Conservation (phyloP, 2,329 filamentous ascomycete species). For the Akanthomyces dipterigenus region DNA sequence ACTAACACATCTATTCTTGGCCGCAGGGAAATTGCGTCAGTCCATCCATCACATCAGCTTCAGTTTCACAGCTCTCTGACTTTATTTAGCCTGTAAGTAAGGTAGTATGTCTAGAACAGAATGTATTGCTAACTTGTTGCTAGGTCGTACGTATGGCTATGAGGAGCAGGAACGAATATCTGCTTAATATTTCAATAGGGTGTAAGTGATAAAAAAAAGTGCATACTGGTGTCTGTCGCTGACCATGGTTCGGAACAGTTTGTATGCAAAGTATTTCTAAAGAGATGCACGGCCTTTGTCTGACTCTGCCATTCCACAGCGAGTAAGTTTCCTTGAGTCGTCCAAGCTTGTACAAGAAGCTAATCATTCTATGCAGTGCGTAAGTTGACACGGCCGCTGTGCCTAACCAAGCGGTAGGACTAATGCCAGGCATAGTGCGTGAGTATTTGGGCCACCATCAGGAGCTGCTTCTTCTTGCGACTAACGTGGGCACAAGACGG, state of each 20-base stretch:
- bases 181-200: neutral
- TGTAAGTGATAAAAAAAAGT: neutral
- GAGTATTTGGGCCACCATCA: neutral
- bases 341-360: neutral
- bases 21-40: neutral
- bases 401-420: no score
- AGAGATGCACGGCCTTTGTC: neutral
- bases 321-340: neutral
- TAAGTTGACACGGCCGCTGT: neutral
- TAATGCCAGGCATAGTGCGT: neutral
- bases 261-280: neutral
- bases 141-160: neutral
- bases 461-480: neutral
- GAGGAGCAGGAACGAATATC: no score
- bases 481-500: neutral
- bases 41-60: neutral
- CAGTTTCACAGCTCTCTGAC: neutral
- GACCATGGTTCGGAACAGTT: neutral
- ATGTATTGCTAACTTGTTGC: neutral
- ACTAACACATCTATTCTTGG: neutral
- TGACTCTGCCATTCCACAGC: neutral
- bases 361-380: neutral
- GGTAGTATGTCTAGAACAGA: no score
- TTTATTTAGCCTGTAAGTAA: neutral
- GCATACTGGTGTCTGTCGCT: neutral